phyloP scores from a whole-genome alignment of 2,329 filamentous ascomycete genomes.

The Pseudocercospora cruenta region DNA sequence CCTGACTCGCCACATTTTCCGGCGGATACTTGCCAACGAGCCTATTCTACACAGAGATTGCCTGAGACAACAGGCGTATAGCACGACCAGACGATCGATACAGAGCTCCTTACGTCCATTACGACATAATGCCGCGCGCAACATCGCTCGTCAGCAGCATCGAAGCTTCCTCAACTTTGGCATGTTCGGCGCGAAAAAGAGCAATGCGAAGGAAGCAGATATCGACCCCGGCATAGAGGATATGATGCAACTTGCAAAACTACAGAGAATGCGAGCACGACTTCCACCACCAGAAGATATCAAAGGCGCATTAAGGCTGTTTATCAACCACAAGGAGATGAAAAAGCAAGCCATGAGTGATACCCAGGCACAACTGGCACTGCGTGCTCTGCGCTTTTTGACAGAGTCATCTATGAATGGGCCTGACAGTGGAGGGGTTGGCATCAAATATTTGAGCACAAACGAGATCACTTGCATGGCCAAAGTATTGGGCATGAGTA shows the following conservation, averaged over 20 bases:
- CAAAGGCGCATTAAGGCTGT: slow-evolving; percentile 64
- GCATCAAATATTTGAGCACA: not conserved
- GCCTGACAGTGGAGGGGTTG: not conserved
- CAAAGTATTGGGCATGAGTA: not conserved
- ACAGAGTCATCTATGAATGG: not conserved
- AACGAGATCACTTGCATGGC: not conserved
- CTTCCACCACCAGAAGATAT: slow-evolving; percentile 68
- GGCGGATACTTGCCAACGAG: slow-evolving; percentile 58
- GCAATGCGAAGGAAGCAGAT: slow-evolving; percentile 62
- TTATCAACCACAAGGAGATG: slow-evolving; percentile 58
- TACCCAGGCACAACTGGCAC: slow-evolving; percentile 66
- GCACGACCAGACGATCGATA: not conserved
- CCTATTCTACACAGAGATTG: slow-evolving; percentile 52
- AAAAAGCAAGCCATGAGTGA: slow-evolving; percentile 60
- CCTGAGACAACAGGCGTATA: slow-evolving; percentile 42
- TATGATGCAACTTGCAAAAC: slow-evolving; percentile 69
- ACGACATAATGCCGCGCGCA: slow-evolving; percentile 6
- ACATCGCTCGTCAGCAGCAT: slow-evolving; percentile 31
- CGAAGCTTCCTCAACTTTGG: slow-evolving; percentile 66
- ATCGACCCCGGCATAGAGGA: slow-evolving; percentile 72
- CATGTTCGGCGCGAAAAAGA: slow-evolving; percentile 60
- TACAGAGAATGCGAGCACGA: slow-evolving; percentile 65
- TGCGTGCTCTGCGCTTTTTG: slow-evolving; percentile 65
- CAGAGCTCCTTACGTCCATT: not conserved
- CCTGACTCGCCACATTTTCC: slow-evolving; percentile 63